These are phyloP conservation scores for Lactarius tabidus DNA, from an alignment of 768 basidiomycete genomes.

Conservation along the genomic window DNA sequence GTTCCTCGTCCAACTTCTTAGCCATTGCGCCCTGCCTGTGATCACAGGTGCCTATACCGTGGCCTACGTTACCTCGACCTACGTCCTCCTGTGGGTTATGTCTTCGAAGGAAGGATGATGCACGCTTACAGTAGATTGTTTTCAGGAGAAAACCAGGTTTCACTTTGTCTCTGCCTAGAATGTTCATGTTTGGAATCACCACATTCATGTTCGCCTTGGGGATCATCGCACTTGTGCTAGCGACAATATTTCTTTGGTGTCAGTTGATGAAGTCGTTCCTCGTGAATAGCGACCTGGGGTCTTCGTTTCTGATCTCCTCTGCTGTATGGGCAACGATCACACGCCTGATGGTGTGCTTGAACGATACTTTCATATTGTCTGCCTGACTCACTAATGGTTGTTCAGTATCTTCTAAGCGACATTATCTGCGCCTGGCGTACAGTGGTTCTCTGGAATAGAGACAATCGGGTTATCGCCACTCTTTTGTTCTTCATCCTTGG, in stretches of 20 bases:
- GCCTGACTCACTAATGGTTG: neutral
- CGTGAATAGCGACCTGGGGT: neutral
- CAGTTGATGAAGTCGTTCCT: neutral
- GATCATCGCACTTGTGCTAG: neutral
- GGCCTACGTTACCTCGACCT: neutral
- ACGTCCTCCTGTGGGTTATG: neutral
- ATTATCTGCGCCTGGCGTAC: conserved; percentile 1
- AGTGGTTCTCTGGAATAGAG: neutral
- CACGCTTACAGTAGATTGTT: neutral
- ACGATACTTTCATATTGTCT: too few species aligned
- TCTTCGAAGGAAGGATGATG: neutral
- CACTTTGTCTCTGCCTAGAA: neutral
- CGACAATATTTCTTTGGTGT: neutral
- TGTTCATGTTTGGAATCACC: neutral
- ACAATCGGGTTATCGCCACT: neutral
- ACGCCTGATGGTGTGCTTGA: neutral
- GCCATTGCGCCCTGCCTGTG: neutral
- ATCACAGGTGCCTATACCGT: neutral
- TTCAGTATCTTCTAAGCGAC: neutral
- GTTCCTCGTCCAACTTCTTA: neutral
- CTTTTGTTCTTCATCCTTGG: neutral
- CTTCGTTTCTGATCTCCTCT: neutral
- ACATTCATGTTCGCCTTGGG: neutral
- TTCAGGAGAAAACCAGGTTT: neutral
- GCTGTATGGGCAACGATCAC: neutral